These are phyloP conservation scores for Metschnikowia amazonensis DNA, from an alignment of 805 yeast species.

Conservation along the genomic window DNA sequence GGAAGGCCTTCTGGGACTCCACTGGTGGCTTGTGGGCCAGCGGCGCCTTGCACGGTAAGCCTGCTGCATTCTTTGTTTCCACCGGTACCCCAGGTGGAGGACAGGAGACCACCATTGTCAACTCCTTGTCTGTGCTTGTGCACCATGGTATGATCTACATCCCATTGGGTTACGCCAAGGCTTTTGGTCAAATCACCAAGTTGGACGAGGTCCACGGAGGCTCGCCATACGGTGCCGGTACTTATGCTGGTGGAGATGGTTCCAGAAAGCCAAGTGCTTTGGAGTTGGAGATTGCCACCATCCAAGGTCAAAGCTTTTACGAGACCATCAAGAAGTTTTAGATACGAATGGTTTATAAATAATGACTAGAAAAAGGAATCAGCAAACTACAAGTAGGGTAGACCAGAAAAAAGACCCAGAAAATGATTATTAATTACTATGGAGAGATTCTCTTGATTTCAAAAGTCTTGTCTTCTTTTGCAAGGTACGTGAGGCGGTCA, in stretches of 20 bases:
- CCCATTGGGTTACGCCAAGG: constrained; percentile 22
- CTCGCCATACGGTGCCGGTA: constrained; percentile 21
- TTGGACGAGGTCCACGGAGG: constrained; percentile 19
- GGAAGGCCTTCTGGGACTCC: constrained; percentile 70
- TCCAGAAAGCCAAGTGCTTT: constrained; percentile 20
- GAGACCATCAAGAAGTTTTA: constrained; percentile 19
- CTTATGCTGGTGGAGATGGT: constrained; percentile 20
- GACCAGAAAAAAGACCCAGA: no score
- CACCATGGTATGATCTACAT: constrained; percentile 23
- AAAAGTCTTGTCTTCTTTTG: constrained; percentile 49
- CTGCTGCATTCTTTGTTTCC: constrained; percentile 67
- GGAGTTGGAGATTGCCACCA: constrained; percentile 21
- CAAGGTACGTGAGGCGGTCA: constrained; percentile 72
- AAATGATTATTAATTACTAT: constrained; percentile 17
- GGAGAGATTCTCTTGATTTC: constrained; percentile 70
- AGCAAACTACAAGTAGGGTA: no score
- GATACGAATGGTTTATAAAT: no score
- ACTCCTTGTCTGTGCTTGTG: constrained; percentile 18
- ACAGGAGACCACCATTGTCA: constrained; percentile 20
- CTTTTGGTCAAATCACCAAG: constrained; percentile 18
- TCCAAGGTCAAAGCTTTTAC: constrained; percentile 20
- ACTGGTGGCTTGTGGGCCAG: constrained; percentile 78
- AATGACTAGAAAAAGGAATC: no score
- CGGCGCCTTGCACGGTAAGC: constrained; percentile 71
- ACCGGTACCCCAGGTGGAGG: constrained; percentile 78